Evolutionary conservation across 495 filamentous ascomycete genomes (phyloP).

Genomic region (Annulohypoxylon moriforme): DNA sequence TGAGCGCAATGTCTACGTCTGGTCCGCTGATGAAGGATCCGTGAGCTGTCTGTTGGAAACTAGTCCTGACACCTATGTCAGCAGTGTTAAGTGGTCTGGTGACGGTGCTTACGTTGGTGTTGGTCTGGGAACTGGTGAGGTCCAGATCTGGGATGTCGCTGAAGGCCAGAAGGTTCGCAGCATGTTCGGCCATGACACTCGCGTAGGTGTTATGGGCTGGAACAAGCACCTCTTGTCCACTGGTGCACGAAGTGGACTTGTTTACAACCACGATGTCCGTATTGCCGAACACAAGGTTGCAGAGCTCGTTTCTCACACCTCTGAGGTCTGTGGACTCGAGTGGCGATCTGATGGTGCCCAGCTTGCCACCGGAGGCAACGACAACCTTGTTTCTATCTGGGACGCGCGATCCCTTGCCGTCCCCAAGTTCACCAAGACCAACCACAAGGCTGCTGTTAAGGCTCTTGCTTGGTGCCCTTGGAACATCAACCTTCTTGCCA

Average conservation of each 20-base stretch:
- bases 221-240: conserved; percentile 97
- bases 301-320: conserved; percentile 94
- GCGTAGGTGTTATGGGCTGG: conserved; percentile 98
- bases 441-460: conserved; percentile 98
- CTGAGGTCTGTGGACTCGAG: conserved; percentile 97
- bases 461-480: conserved; percentile 98
- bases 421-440: conserved; percentile 99
- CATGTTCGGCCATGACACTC: conserved; percentile 97
- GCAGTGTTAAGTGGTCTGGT: conserved; percentile 98
- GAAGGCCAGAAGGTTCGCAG: conserved; percentile 94
- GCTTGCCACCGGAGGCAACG: conserved; percentile 96
- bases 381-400: conserved; percentile 99
- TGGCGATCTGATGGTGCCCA: conserved; percentile 97
- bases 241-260: conserved; percentile 91
- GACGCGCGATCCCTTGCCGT: conserved; percentile 91
- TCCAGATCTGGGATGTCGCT: conserved; percentile 99
- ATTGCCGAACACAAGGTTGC: conserved; percentile 97
- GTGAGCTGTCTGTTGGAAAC: conserved; percentile 90
- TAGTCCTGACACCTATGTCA: conserved; percentile 90
- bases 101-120: conserved; percentile 97
- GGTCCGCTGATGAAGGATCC: conserved; percentile 94
- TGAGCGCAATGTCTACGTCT: conserved; percentile 96
- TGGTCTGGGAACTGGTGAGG: conserved; percentile 92
- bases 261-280: conserved; percentile 99
- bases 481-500: conserved; percentile 96